Percentiles rank a stretch among this genome's conserved stretches.
Conservation (phyloP, 768 basidiomycete species). For the Lactifluus subvellereus region DNA sequence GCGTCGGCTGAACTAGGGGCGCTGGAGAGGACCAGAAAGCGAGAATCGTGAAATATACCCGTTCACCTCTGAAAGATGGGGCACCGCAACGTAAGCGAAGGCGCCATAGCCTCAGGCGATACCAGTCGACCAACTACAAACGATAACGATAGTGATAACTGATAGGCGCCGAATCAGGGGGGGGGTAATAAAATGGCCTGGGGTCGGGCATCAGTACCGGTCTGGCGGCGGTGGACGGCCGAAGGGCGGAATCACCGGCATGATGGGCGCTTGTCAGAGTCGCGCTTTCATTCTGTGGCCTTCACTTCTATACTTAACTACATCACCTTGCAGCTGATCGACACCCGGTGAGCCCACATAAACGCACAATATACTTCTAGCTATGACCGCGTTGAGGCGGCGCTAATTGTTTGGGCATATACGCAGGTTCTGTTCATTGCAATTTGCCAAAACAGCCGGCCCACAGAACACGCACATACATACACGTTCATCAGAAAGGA, state of each 20-base stretch:
- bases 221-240: no score
- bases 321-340: constrained; percentile 14
- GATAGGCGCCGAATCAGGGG: no score
- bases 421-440: constrained; percentile 4
- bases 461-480: background rate
- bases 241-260: background rate
- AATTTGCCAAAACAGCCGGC: background rate
- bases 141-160: no score
- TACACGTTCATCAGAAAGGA: background rate
- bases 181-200: no score
- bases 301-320: constrained; percentile 12
- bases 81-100: no score
- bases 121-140: no score
- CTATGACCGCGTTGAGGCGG: background rate
- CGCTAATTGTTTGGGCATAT: constrained; percentile 3
- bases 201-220: no score
- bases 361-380: background rate
- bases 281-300: constrained; percentile 11
- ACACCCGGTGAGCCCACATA: constrained; percentile 12
- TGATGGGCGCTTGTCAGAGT: constrained; percentile 11
- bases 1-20: no score
- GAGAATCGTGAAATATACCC: no score
- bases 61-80: no score
- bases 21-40: no score
- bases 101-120: no score